Base-by-base conservation (phyloP, 1,284 basidiomycete genomes). In the Pterula multifida region DNA sequence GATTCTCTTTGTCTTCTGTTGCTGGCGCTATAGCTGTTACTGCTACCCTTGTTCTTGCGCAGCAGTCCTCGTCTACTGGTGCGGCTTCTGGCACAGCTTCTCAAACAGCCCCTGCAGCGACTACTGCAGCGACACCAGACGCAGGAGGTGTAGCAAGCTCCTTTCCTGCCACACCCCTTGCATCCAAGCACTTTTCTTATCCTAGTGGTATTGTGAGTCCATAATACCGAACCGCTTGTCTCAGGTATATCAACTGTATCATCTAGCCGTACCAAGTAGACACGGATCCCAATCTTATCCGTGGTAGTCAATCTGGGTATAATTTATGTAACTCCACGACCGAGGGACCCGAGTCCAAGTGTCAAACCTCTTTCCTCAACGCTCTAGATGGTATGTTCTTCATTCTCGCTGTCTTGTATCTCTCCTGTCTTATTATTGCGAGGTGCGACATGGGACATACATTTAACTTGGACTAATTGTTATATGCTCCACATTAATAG, bases 261-360 rank as follows among this genome's bases (percentile, higher is more conserved):
- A 35, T 9, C 45, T 55, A 81, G 79, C 79, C 79, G 6, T 74
- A 78, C 57, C 66, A 78, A 64, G 76, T 69, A 44, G 75, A 79
- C 57, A 67, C 71, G 23, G 68, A 71, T 57, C 58, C 64, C 6
- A 59, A 64, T 32, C 70, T 72, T 48, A 57, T 71, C 50, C 78
- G 81, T 55, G 81, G 81, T 11, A 59, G 65, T 24, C 81, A 84
- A 59, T 58, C 53, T 19, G 84, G 84, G 3, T 85, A 78, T 70
- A 86, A 85, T 63, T 56, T 65, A 2, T 87, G 85, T 63, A 85
- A 86, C 66, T 72, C 77, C 2, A 84, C 81, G 3, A 86, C 83
- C 3, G 67, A 78, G 63, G 73, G 71, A 56, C 72, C 71, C 50
- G 46, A 70, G 2, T 83, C 82, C 0, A 54, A 72, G 47, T 86